phyloP scores from a whole-genome alignment of 78 protist genomes.

The Dictyostelium purpureum region DNA sequence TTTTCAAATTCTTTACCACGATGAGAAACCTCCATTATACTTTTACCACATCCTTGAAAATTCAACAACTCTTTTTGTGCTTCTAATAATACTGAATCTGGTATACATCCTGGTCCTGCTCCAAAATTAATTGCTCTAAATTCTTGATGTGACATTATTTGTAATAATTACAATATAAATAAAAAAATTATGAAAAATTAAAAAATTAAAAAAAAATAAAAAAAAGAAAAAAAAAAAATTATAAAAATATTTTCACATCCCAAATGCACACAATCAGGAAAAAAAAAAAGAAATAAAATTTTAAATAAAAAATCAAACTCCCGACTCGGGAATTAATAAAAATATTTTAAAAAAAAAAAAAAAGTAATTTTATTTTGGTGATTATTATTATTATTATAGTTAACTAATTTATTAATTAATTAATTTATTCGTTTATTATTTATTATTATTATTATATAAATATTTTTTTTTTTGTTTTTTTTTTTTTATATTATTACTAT shows the following conservation, averaged over 20 bases:
- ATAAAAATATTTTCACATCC: no score
- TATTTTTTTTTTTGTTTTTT: neutral
- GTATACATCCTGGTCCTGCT: slow-evolving; percentile 97
- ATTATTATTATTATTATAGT: no score
- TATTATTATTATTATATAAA: neutral
- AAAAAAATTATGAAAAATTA: no score
- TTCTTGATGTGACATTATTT: neutral
- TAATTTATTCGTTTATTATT: no score
- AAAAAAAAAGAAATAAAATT: no score
- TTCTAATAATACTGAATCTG: slow-evolving; percentile 85
- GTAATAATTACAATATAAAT: neutral
- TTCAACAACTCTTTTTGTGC: slow-evolving; percentile 89
- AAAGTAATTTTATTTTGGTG: no score
- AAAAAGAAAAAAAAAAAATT: neutral
- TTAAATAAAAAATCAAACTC: no score
- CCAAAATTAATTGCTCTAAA: slow-evolving; percentile 88
- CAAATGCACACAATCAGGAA: no score
- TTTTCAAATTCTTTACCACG: slow-evolving; percentile 80
- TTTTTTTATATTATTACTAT: neutral
- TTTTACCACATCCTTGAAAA: slow-evolving; percentile 87
- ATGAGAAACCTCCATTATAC: slow-evolving; percentile 93
- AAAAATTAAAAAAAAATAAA: neutral
- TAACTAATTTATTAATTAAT: no score
- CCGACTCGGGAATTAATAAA: no score
- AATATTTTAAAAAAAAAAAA: no score